Percentiles rank a stretch among this genome's conserved stretches.
Evolutionary conservation across 495 filamentous ascomycete genomes (phyloP).

Genomic region (Podospora fimiseda): DNA sequence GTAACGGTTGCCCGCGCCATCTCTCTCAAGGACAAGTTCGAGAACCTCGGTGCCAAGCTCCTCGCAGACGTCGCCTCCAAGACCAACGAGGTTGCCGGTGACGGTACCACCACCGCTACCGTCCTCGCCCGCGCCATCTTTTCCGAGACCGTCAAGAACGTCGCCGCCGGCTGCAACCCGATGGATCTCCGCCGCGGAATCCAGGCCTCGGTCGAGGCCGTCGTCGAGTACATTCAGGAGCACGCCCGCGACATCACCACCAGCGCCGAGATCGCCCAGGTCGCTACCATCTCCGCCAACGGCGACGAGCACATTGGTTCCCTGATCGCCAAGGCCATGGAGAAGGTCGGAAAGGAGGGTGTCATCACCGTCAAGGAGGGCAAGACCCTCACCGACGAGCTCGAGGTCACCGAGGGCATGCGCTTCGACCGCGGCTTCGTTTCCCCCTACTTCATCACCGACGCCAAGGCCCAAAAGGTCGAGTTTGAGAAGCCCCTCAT

Average conservation of each 20-base stretch:
- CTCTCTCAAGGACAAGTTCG: conserved; percentile 95
- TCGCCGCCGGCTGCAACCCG: conserved; percentile 97
- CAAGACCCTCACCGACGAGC: conserved; percentile 96
- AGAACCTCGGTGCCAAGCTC: conserved; percentile 94
- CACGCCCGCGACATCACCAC: conserved; percentile 98
- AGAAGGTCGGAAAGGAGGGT: conserved; percentile 99
- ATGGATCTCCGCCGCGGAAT: conserved; percentile 97
- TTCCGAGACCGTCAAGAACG: conserved; percentile 99
- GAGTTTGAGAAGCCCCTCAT: conserved; percentile 99
- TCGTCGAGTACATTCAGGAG: conserved; percentile 84
- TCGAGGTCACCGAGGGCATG: conserved; percentile 99
- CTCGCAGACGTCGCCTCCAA: conserved; percentile 98
- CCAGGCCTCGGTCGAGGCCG: conserved; percentile 90
- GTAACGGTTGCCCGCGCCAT: conserved; percentile 92
- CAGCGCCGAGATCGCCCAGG: conserved; percentile 93
- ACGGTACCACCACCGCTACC: conserved; percentile 96
- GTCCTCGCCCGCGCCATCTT: conserved; percentile 97
- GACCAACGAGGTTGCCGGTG: conserved; percentile 98
- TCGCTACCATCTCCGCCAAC: conserved; percentile 96
- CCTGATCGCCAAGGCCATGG: conserved; percentile 96
- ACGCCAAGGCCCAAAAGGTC: conserved; percentile 95
- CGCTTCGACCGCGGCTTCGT: conserved; percentile 98
- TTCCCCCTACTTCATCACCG: conserved; percentile 99
- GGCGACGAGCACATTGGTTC: conserved; percentile 93
- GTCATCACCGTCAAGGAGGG: conserved; percentile 99